phyloP scores from a whole-genome alignment of 1,284 basidiomycete species.

The Mixia osmundae region DNA sequence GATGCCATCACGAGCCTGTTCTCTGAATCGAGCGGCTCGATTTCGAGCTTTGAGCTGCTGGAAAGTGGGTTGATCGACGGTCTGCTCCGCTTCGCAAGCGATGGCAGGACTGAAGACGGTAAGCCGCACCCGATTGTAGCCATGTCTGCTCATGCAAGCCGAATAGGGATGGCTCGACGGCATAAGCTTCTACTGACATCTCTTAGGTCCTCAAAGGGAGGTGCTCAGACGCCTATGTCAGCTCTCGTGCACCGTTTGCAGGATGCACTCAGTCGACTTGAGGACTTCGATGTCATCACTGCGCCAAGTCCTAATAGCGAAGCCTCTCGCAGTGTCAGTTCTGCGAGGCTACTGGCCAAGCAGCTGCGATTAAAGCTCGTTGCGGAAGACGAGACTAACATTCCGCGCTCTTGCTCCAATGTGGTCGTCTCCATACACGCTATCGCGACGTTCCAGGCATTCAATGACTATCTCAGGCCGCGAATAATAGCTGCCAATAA shows the following conservation, averaged over 20 bases:
- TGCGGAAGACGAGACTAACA: constrained; percentile 60
- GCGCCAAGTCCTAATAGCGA: constrained; percentile 49
- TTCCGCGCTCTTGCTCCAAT: constrained; percentile 60
- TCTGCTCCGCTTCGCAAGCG: constrained; percentile 56
- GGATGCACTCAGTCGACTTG: constrained; percentile 74
- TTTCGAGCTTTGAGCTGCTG: constrained; percentile 87
- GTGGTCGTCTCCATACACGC: constrained; percentile 89
- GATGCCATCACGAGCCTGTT: constrained; percentile 51
- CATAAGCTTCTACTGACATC: too few relatives aligned
- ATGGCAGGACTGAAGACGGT: too few relatives aligned
- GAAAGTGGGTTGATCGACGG: constrained; percentile 82
- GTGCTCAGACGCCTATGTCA: constrained; percentile 33
- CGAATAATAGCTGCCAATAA: constrained; percentile 28
- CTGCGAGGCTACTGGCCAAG: constrained; percentile 50
- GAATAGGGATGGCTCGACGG: too few relatives aligned
- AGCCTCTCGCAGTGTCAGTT: constrained; percentile 15
- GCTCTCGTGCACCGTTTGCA: constrained; percentile 83
- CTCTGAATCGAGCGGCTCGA: constrained; percentile 37
- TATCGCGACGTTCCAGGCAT: constrained; percentile 74
- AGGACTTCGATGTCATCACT: constrained; percentile 78
- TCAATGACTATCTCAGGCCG: constrained; percentile 81
- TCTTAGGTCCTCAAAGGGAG: too few relatives aligned
- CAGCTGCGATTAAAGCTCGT: constrained; percentile 68
- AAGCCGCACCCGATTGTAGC: too few relatives aligned
- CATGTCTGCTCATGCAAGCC: too few relatives aligned